Conservation (phyloP, 441 rosid genomes). For the Biscutella laevigata region DNA sequence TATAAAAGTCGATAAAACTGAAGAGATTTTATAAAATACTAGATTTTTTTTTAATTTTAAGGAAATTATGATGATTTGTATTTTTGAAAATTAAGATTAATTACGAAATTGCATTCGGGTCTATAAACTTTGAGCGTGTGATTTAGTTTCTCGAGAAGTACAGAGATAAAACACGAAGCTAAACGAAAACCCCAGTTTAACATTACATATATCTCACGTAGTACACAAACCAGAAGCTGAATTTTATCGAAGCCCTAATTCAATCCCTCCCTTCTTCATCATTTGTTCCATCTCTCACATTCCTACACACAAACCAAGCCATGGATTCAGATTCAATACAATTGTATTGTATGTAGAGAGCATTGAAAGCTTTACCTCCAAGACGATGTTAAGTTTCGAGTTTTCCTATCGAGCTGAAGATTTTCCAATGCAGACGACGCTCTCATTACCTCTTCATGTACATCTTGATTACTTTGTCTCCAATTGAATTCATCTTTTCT, state of each 20-base stretch:
- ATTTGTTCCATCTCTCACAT: constrained; percentile 26
- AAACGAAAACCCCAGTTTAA: neutral
- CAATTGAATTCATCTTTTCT: constrained; percentile 74
- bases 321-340: neutral
- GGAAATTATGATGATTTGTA: too few species aligned
- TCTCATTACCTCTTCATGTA: constrained; percentile 63
- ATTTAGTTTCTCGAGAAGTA: constrained; percentile 32
- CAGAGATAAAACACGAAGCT: neutral
- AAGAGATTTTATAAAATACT: too few species aligned
- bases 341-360: too few species aligned
- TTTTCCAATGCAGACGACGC: constrained; percentile 81
- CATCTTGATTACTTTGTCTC: constrained; percentile 70
- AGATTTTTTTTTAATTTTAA: too few species aligned
- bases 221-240: constrained; percentile 7
- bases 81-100: too few species aligned
- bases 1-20: too few species aligned
- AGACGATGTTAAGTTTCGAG: constrained; percentile 73
- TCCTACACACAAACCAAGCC: constrained; percentile 13
- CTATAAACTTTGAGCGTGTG: constrained; percentile 80
- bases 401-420: constrained; percentile 92
- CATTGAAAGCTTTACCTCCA: constrained; percentile 62
- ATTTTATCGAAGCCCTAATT: neutral
- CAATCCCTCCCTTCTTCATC: constrained; percentile 21
- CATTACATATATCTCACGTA: constrained; percentile 11
- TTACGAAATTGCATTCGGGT: constrained; percentile 97